Evolutionary conservation across 164 flowering plant genomes (phyloP).

Genomic region (Malania oleifera): DNA sequence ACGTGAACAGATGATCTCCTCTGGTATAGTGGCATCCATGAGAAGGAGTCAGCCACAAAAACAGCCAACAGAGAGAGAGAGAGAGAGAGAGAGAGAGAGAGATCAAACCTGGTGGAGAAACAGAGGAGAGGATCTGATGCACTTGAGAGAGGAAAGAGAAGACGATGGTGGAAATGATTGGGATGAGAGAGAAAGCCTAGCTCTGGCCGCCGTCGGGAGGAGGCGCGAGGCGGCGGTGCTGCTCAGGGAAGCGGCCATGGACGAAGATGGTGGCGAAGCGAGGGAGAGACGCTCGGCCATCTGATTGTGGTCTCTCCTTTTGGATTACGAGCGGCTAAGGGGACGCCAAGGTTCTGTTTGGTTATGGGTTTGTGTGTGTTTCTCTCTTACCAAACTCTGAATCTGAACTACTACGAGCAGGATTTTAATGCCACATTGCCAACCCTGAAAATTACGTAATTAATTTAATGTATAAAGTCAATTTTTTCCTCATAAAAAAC

Average conservation of each 20-base stretch:
- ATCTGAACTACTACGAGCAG: no score
- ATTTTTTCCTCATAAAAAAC: no score
- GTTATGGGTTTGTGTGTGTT: no score
- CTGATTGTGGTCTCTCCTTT: no score
- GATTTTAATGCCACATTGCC: no score
- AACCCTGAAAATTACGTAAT: no score
- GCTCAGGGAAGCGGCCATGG: conserved; percentile 24
- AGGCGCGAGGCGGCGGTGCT: conserved; percentile 33
- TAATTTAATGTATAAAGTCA: no score
- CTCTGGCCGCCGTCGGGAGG: conserved; percentile 22
- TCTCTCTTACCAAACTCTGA: no score
- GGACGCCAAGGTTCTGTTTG: background rate
- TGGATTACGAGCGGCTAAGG: background rate
- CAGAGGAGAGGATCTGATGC: conserved; percentile 39
- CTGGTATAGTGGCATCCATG: conserved; percentile 16
- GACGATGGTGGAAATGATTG: conserved; percentile 12
- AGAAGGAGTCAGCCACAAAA: background rate
- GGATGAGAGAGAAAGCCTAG: background rate
- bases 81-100: conserved; percentile 4
- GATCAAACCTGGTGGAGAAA: conserved; percentile 36
- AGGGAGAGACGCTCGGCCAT: conserved; percentile 13
- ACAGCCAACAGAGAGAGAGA: background rate
- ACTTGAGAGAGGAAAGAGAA: conserved; percentile 25
- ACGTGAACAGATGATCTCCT: conserved; percentile 20
- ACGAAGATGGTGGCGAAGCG: conserved; percentile 10